Percentiles rank a stretch among this genome's conserved stretches.
These are phyloP conservation scores for Amanita pseudoporphyria DNA, from an alignment of 768 basidiomycete genomes.

Conservation along the genomic window DNA sequence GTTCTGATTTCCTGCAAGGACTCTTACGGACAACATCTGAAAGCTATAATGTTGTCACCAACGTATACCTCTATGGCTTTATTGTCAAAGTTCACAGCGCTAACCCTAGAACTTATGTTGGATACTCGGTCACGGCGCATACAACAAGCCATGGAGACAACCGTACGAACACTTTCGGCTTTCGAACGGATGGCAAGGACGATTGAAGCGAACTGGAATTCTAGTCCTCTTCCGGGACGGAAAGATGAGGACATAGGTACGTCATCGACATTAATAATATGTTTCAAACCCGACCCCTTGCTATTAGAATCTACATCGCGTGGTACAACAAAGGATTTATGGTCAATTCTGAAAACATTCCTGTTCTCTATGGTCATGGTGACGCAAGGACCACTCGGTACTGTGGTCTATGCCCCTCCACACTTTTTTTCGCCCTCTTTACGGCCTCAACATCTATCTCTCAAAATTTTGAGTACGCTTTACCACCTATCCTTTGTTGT, in stretches of 20 bases:
- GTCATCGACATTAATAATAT: conserved; percentile 4
- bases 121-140: conserved; percentile 21
- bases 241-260: conserved; percentile 24
- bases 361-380: conserved; percentile 71
- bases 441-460: conserved; percentile 33
- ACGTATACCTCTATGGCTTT: conserved; percentile 14
- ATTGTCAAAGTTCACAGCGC: conserved; percentile 27
- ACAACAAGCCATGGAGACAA: conserved; percentile 20
- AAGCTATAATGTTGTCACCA: conserved; percentile 18
- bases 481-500: conserved; percentile 69
- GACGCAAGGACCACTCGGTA: conserved; percentile 47
- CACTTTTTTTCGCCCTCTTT: conserved; percentile 12
- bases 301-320: conserved; percentile 33
- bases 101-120: conserved; percentile 24
- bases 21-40: conserved; percentile 17
- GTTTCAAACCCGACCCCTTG: conserved; percentile 2
- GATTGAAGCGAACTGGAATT: conserved; percentile 40
- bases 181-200: conserved; percentile 28
- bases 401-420: conserved; percentile 43
- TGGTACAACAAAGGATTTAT: conserved; percentile 39
- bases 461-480: conserved; percentile 44
- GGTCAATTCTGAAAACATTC: conserved; percentile 64
- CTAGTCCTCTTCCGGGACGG: conserved; percentile 27
- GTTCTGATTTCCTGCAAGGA: conserved; percentile 7
- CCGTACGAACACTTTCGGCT: conserved; percentile 21